Conservation (phyloP, 2,329 filamentous ascomycete species). For the Claviceps sp. region DNA sequence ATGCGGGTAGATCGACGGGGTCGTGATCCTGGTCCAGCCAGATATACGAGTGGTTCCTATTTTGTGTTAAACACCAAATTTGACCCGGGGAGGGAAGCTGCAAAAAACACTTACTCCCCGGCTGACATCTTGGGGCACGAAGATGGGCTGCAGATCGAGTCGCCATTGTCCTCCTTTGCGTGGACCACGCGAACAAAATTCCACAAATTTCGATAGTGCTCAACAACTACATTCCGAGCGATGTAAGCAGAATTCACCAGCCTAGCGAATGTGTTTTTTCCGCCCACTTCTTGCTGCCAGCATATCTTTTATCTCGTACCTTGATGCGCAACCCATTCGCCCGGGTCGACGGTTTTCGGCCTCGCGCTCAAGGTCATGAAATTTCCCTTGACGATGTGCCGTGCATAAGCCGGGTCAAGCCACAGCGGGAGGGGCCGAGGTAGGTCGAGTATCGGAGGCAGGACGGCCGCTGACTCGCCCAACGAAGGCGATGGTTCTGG, state of each 20-base stretch:
- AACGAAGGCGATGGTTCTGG: not conserved
- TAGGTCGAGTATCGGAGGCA: slow-evolving; percentile 2
- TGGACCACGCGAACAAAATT: slow-evolving; percentile 83
- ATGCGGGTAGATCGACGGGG: slow-evolving; percentile 75
- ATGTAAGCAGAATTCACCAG: not conserved
- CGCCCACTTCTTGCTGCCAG: not conserved
- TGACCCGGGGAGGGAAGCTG: not conserved
- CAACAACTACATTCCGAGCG: slow-evolving; percentile 50
- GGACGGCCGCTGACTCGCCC: not conserved
- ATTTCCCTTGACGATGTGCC: slow-evolving; percentile 89
- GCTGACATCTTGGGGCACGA: slow-evolving; percentile 89
- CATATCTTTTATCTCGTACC: slow-evolving; percentile 41
- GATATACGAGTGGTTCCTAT: slow-evolving; percentile 77
- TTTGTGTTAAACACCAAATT: not conserved
- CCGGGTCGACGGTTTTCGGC: slow-evolving; percentile 87
- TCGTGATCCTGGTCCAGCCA: slow-evolving; percentile 66
- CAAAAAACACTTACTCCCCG: slow-evolving; percentile 45
- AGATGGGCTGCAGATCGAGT: slow-evolving; percentile 68
- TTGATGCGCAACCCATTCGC: slow-evolving; percentile 94
- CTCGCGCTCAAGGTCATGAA: slow-evolving; percentile 91
- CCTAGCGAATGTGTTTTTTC: not conserved
- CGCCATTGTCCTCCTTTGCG: slow-evolving; percentile 66
- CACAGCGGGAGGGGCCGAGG: slow-evolving; percentile 59
- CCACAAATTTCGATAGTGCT: slow-evolving; percentile 80
- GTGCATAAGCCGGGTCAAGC: slow-evolving; percentile 61